Evolutionary conservation across 148 eudicot genomes (phyloP).

Genomic region (Rhododendron griersonianum): DNA sequence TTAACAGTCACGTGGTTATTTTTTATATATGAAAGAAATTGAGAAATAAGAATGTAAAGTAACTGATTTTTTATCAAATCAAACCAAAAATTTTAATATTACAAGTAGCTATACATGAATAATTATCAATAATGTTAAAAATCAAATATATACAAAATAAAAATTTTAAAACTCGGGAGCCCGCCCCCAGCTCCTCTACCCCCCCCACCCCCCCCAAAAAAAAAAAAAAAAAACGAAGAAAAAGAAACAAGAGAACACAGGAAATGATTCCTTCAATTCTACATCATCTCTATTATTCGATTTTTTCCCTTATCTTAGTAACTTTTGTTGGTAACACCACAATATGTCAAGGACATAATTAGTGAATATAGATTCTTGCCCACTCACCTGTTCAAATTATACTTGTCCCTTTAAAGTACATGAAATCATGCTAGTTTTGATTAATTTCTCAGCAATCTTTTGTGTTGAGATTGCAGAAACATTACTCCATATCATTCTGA

Average conservation of each 20-base stretch:
- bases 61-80: no score
- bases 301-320: neutral
- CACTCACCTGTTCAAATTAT: neutral
- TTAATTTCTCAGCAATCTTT: slow-evolving; percentile 1
- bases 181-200: no score
- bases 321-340: neutral
- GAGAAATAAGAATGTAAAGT: no score
- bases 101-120: no score
- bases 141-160: no score
- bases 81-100: no score
- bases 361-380: neutral
- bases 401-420: neutral
- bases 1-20: no score
- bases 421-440: neutral
- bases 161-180: no score
- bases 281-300: neutral
- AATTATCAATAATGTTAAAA: no score
- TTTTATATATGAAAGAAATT: no score
- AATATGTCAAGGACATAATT: slow-evolving; percentile 3
- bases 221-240: neutral
- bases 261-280: neutral
- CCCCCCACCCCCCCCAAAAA: no score
- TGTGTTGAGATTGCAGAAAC: neutral
- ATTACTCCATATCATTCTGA: no score
- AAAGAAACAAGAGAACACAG: neutral